Evolutionary conservation across 176 grass and related monocot genomes (phyloP), one percentile per base, ranked within the genome.

Genomic region (Dendrocalamus sinicus): DNA sequence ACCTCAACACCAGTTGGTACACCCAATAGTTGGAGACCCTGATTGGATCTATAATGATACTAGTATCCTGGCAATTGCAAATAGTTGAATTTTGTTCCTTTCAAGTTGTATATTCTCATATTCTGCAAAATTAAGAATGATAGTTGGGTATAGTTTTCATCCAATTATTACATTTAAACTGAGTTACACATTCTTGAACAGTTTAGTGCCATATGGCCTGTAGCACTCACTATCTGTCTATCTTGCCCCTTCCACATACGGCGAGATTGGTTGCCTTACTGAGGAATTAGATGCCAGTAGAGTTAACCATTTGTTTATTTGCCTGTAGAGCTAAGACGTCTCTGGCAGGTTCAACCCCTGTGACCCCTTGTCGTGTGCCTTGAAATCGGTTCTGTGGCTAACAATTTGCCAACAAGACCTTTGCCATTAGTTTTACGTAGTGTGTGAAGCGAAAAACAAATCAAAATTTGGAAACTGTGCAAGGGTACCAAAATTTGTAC

Each of bases 391-490:
- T 73, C n/a, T 32, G 40, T 60, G 17, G 41, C 69, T 50, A 24
- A 26, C 16, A 61, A 63, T 63, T 73, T 46, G 14, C 20, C 32
- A 55, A 55, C 20, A 55, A 70, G 12, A 12, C n/a, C 63, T 55
- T 70, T 82, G 39, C 14, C 57, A 78, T 23, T 62, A 61, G 60
- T 62, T 78, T 78, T 28, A 75, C 11, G 8, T 17, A 62, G 39
- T 14, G 45, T 28, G 62, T 40, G 4, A 45, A 28, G 41, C 23
- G 39, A 3, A 1, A 26, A 5, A 9, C 30, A 51, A 26, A 12
- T 19, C 37, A 79, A 50, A 48, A 65, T 0, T 28, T 79, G 9
- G 45, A 64, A 79, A 32, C 9, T 73, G 71, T 51, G n/a, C 9
- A 22, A n/a, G 40, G 20, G 17, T 19, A 67, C 28, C 62, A 67